Evolutionary conservation across 305 asterid species (phyloP).

Genomic region (Fraxinus xanthoxyloides): DNA sequence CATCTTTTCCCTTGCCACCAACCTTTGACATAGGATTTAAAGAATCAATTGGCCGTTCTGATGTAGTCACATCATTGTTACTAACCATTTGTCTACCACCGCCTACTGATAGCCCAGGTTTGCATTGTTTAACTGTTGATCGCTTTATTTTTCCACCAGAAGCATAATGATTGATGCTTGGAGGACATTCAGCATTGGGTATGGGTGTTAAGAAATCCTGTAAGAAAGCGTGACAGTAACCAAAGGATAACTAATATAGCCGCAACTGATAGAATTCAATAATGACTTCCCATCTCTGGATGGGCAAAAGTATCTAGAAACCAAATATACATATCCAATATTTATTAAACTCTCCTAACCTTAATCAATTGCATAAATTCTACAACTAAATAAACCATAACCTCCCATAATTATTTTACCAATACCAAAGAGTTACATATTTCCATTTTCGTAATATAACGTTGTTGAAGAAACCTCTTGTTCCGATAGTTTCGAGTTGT

Average conservation of each 20-base stretch:
- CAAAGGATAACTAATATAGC: slow-evolving; percentile 20
- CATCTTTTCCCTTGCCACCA: slow-evolving; percentile 38
- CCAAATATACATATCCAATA: slow-evolving; percentile 7
- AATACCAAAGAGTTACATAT: background rate
- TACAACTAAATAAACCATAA: background rate
- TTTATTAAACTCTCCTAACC: background rate
- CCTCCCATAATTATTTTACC: background rate
- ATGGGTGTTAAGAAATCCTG: slow-evolving; percentile 57
- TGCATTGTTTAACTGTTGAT: slow-evolving; percentile 45
- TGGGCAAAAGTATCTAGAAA: slow-evolving; percentile 14
- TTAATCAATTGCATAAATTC: background rate
- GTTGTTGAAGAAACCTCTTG: background rate
- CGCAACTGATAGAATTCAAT: slow-evolving; percentile 10
- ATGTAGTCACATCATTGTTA: slow-evolving; percentile 35
- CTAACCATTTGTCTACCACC: slow-evolving; percentile 22
- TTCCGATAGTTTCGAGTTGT: background rate
- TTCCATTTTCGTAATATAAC: background rate
- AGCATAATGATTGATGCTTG: slow-evolving; percentile 39
- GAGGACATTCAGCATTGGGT: slow-evolving; percentile 32
- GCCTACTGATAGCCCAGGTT: slow-evolving; percentile 36
- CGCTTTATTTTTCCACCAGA: slow-evolving; percentile 93
- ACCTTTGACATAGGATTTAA: slow-evolving; percentile 49
- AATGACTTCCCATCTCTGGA: slow-evolving; percentile 4
- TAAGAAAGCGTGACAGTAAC: slow-evolving; percentile 9
- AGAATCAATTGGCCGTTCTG: slow-evolving; percentile 70